phyloP scores from a whole-genome alignment of 495 filamentous ascomycete genomes.

The Penicillium steckii region DNA sequence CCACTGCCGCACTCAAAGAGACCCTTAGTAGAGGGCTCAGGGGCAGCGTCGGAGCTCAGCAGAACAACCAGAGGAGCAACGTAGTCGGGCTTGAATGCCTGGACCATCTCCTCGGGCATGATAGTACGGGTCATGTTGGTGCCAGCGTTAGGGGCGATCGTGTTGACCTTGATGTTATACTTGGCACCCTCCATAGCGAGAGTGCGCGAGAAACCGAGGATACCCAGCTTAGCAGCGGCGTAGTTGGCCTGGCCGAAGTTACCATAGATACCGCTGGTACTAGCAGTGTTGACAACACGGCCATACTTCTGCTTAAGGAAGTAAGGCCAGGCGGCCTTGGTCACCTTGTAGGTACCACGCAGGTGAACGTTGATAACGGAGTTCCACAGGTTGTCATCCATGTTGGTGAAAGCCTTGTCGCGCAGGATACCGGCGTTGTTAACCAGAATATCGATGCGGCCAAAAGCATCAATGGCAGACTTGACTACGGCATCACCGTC shows the following conservation, averaged over 20 bases:
- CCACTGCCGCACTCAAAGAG: slow-evolving; percentile 97
- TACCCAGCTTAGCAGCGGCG: slow-evolving; percentile 90
- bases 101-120: slow-evolving; percentile 96
- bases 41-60: slow-evolving; percentile 84
- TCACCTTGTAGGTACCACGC: slow-evolving; percentile 93
- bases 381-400: slow-evolving; percentile 94
- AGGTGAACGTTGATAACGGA: slow-evolving; percentile 90
- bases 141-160: slow-evolving; percentile 95
- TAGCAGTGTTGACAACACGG: slow-evolving; percentile 93
- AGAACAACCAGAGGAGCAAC: slow-evolving; percentile 90
- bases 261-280: slow-evolving; percentile 95
- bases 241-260: slow-evolving; percentile 99
- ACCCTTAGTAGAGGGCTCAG: slow-evolving; percentile 78
- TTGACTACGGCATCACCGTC: slow-evolving; percentile 93
- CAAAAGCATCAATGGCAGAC: slow-evolving; percentile 88
- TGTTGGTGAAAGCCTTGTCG: slow-evolving; percentile 97
- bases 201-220: slow-evolving; percentile 91
- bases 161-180: slow-evolving; percentile 99
- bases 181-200: slow-evolving; percentile 91
- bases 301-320: slow-evolving; percentile 99
- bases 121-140: slow-evolving; percentile 94
- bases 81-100: slow-evolving; percentile 99
- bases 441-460: slow-evolving; percentile 89
- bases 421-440: slow-evolving; percentile 98
- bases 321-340: slow-evolving; percentile 97